A percentile compares a stretch with the other conserved stretches of the same genome.
Conservation (phyloP, 805 yeast genomes). For the Candida xyloterini region DNA sequence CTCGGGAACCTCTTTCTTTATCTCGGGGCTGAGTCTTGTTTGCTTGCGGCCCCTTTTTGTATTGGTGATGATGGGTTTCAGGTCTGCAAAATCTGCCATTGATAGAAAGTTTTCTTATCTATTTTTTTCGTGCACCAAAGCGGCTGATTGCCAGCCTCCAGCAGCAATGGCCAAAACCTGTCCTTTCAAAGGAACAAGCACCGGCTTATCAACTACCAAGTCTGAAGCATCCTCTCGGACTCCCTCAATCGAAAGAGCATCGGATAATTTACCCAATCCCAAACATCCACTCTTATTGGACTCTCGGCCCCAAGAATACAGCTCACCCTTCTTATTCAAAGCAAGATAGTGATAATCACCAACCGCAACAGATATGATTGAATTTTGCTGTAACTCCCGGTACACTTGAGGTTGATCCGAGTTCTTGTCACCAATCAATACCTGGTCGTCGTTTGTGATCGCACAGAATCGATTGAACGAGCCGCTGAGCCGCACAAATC, state of each 20-base stretch:
- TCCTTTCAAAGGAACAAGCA: constrained; percentile 37
- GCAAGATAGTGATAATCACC: constrained; percentile 76
- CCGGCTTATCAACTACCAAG: constrained; percentile 39
- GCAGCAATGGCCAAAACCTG: constrained; percentile 62
- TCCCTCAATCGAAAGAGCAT: constrained; percentile 12
- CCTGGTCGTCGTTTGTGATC: constrained; percentile 50
- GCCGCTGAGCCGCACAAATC: constrained; percentile 52
- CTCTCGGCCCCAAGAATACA: constrained; percentile 69
- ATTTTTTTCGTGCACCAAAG: constrained; percentile 38
- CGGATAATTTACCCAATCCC: constrained; percentile 50
- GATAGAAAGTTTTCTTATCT: constrained; percentile 7
- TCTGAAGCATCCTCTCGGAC: constrained; percentile 37
- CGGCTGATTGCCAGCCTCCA: constrained; percentile 80
- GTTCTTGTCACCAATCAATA: constrained; percentile 38
- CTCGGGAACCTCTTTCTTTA: constrained; percentile 1
- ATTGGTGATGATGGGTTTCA: constrained; percentile 18
- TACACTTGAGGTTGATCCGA: constrained; percentile 34
- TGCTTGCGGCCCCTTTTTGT: constrained; percentile 12
- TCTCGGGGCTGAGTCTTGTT: constrained; percentile 1
- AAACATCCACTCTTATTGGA: constrained; percentile 61
- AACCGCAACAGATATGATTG: constrained; percentile 53
- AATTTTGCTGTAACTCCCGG: constrained; percentile 43
- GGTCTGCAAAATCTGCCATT: constrained; percentile 22
- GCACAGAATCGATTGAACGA: constrained; percentile 53
- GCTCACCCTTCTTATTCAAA: constrained; percentile 52